Percentiles rank a stretch among this genome's conserved stretches.
Evolutionary conservation across 371 early-diverging fungal species (phyloP).

Genomic region (Thermomucor indicae-seudaticae): DNA sequence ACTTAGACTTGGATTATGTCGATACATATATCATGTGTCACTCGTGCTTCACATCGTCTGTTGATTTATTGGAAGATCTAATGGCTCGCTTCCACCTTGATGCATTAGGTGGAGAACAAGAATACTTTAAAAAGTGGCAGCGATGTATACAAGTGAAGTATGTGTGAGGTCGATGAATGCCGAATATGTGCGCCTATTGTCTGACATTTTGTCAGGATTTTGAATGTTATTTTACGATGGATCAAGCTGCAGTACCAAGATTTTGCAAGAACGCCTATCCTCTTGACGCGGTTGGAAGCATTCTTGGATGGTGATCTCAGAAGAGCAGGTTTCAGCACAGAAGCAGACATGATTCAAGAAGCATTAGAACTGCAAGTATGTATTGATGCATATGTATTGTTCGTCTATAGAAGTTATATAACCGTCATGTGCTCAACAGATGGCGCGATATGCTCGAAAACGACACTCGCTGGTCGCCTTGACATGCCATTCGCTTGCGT

Average conservation of each 20-base stretch:
- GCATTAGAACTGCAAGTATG: slow-evolving; percentile 26
- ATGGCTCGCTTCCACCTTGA: slow-evolving; percentile 56
- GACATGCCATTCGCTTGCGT: slow-evolving; percentile 15
- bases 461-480: slow-evolving; percentile 21
- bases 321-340: slow-evolving; percentile 27
- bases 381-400: not conserved
- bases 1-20: slow-evolving; percentile 58
- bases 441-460: slow-evolving; percentile 11
- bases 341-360: slow-evolving; percentile 29
- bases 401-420: not conserved
- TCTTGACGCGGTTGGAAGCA: slow-evolving; percentile 30
- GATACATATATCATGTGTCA: slow-evolving; percentile 59
- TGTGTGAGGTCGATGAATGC: not conserved
- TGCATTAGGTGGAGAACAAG: slow-evolving; percentile 44
- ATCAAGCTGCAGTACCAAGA: slow-evolving; percentile 62
- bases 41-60: slow-evolving; percentile 52
- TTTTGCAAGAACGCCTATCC: slow-evolving; percentile 40
- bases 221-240: slow-evolving; percentile 65
- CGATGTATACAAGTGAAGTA: slow-evolving; percentile 63
- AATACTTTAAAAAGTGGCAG: slow-evolving; percentile 60
- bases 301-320: slow-evolving; percentile 29
- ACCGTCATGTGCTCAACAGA: not conserved
- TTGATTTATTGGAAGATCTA: slow-evolving; percentile 54
- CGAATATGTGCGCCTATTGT: not conserved
- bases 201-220: slow-evolving; percentile 35